These are phyloP conservation scores for Cladophialophora bantiana DNA, from an alignment of 2,329 filamentous ascomycete genomes.

Conservation along the genomic window DNA sequence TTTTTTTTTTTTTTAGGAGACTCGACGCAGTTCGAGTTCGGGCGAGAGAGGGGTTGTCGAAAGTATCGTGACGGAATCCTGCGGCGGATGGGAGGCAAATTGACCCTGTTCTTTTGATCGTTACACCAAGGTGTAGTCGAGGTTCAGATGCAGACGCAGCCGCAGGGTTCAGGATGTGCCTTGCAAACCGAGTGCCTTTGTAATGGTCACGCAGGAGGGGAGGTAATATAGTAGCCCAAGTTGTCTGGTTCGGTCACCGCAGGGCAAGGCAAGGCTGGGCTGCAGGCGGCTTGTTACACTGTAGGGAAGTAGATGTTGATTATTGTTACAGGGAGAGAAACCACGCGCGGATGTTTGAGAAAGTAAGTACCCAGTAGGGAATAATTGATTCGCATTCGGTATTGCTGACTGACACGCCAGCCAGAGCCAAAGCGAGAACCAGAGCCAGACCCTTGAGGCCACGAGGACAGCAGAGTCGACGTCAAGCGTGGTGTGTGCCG, in stretches of 20 bases:
- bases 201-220: neutral
- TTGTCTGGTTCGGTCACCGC: neutral
- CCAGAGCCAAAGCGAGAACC: slow-evolving; percentile 1
- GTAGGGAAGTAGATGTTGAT: neutral
- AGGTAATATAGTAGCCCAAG: neutral
- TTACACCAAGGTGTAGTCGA: slow-evolving; percentile 27
- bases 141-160: slow-evolving; percentile 15
- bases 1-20: neutral
- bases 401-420: slow-evolving; percentile 8
- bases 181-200: slow-evolving; percentile 14
- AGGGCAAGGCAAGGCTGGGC: slow-evolving; percentile 2
- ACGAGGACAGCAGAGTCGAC: slow-evolving; percentile 27
- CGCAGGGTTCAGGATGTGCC: slow-evolving; percentile 2
- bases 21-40: neutral
- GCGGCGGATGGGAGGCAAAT: slow-evolving; percentile 15
- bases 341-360: neutral
- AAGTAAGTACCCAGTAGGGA: neutral
- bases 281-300: neutral
- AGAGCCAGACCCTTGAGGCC: slow-evolving; percentile 17
- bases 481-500: slow-evolving; percentile 29
- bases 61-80: slow-evolving; percentile 8
- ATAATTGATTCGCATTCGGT: neutral
- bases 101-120: slow-evolving; percentile 3
- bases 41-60: slow-evolving; percentile 7
- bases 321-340: neutral